Conservation (phyloP, 768 basidiomycete genomes). For the Terana coerulea region DNA sequence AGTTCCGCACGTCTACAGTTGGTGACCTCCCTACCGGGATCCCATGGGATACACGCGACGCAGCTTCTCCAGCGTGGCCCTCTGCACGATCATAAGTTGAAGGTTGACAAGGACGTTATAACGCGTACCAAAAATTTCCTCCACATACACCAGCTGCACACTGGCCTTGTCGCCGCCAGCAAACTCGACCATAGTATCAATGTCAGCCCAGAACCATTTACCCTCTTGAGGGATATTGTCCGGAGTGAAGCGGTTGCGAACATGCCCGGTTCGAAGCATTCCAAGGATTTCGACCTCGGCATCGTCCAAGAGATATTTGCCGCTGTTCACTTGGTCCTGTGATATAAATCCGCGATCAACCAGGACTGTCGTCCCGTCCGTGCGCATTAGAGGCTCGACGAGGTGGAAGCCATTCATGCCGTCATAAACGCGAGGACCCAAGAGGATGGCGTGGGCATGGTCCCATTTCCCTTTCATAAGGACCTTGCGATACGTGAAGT, state of each 20-base stretch:
- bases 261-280: constrained; percentile 79
- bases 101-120: background rate
- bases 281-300: constrained; percentile 75
- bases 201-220: constrained; percentile 92
- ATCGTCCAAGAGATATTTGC: constrained; percentile 33
- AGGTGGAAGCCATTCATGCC: constrained; percentile 87
- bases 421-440: constrained; percentile 86
- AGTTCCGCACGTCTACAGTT: constrained; percentile 85
- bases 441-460: constrained; percentile 68
- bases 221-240: constrained; percentile 77
- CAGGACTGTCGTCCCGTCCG: constrained; percentile 78
- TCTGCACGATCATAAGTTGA: constrained; percentile 44
- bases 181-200: constrained; percentile 71
- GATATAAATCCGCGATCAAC: constrained; percentile 91
- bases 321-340: constrained; percentile 45
- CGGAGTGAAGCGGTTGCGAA: constrained; percentile 80
- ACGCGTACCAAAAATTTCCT: constrained; percentile 83
- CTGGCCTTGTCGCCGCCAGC: constrained; percentile 67
- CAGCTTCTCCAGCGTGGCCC: constrained; percentile 77
- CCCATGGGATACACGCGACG: constrained; percentile 57
- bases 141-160: constrained; percentile 87
- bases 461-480: constrained; percentile 75
- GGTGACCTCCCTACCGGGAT: constrained; percentile 83
- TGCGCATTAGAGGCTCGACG: constrained; percentile 79
- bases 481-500: constrained; percentile 89